Conservation (phyloP, 2,329 filamentous ascomycete species). For the Colletotrichum spinosum region DNA sequence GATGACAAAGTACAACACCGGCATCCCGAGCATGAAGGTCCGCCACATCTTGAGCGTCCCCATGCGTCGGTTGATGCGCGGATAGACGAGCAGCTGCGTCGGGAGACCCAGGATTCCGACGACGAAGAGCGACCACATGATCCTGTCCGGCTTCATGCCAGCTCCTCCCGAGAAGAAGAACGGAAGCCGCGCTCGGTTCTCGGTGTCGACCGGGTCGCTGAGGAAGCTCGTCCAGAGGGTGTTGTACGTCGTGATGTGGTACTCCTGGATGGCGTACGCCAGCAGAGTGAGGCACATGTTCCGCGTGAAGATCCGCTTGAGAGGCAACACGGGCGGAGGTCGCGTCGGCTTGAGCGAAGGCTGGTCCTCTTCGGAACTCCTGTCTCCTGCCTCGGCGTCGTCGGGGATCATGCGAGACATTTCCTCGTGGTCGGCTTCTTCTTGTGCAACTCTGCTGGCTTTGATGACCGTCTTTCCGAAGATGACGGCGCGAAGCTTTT, state of each 20-base stretch:
- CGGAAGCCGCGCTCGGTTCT: conserved; percentile 5
- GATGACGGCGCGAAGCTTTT: not conserved
- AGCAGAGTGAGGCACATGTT: conserved; percentile 22
- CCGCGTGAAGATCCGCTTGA: conserved; percentile 11
- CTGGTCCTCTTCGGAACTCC: conserved; percentile 2
- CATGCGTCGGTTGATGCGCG: conserved; percentile 12
- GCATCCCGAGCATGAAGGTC: conserved; percentile 18
- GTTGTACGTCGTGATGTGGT: conserved; percentile 22
- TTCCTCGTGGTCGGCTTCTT: conserved; percentile 7
- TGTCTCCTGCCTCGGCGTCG: not conserved
- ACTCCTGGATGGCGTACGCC: conserved; percentile 16
- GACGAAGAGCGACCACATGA: conserved; percentile 22
- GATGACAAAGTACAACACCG: conserved; percentile 8
- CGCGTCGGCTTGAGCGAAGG: not conserved
- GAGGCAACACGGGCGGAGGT: not conserved
- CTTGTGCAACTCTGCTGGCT: not conserved
- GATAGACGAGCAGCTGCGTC: conserved; percentile 17
- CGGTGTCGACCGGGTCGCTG: conserved; percentile 17
- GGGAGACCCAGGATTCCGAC: conserved; percentile 17
- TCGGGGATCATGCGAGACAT: conserved; percentile 16
- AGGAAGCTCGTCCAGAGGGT: conserved; percentile 21
- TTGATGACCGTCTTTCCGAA: not conserved
- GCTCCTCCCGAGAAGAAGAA: conserved; percentile 17
- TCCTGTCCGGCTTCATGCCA: conserved; percentile 14
- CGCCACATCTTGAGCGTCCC: conserved; percentile 24